Evolutionary conservation across 306 rosid species (phyloP), one percentile per base, ranked within the genome.

Genomic region (Rosa persica): DNA sequence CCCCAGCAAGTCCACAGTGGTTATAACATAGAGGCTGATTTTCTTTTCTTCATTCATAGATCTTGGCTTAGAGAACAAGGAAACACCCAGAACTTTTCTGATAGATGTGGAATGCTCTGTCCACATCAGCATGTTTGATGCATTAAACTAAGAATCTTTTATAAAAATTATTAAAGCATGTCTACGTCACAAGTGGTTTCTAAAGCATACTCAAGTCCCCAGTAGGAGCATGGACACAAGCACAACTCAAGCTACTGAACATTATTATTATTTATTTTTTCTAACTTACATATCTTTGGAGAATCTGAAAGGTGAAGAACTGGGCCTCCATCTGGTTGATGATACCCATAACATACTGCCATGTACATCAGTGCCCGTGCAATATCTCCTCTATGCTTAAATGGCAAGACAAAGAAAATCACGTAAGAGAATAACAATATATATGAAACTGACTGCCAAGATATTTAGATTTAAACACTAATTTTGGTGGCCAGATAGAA

Each of bases 361-460:
- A 89, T 89, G 86, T 86, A 91, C 97, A 91, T 88, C 79, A 89
- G 70, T 65, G 91, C 92, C 89, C 91, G 87, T 52, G 97, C 92
- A 66, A 91, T 85, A 79, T 91, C 97, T 75, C 97, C 93, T 86
- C 93, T 88, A 47, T 89, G 90, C 97, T 89, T 87, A 84, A 74
- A 44, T 71, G 62, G 34, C 25, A 49, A 30, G 43, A 71, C 22
- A 71, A 0, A 12, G 47, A 47, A 47, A 47, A 70, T 70, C 58
- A 25, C 0, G 0, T 70, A 20, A 70, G 58, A 15, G 9, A 66
- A 39, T 19, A 38, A 46, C 0, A 27, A 61, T 71, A 19, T 2
- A 49, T 16, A 30, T 13, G n/a, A 9, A 71, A 10, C 16, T 30
- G 42, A 71, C 43, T 30, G 46, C 22, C 30, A 27, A 17, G 2